Base-by-base conservation (phyloP, 1,284 basidiomycete species). In the Boletus sp. region DNA sequence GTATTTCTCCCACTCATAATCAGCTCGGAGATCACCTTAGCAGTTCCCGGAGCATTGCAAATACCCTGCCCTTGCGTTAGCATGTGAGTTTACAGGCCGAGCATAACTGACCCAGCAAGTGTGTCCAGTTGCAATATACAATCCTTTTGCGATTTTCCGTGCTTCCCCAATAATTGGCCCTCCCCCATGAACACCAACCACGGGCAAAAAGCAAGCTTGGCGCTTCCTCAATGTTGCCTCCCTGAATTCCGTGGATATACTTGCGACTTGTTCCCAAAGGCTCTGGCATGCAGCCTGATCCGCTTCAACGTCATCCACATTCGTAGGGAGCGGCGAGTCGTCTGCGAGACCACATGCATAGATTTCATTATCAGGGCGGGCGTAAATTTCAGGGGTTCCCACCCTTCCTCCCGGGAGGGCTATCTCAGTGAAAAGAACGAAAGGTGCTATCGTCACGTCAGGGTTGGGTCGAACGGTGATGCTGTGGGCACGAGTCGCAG, bases 331-430 rank as follows among this genome's bases (percentile, higher is more conserved):
- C 4, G 71, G 67, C 0, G 71, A 69, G 55, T 79, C 74, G 60
- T 88, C 84, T 7, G 81, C 81, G 1, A 81, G 76, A 1, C 82
- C 82, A 59, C 84, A 87, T 9, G 77, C 80, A 56, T 87, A 88
- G 10, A 86, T 76, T 60, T 84, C 81, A 57, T 78, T 75, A 42
- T 77, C 74, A 17, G 82, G 82, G 1, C 84, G 80, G 2, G 84
- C 77, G 58, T 88, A 87, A 33, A 87, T 82, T 60, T 87, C 84
- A 12, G 84, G 82, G 8, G 72, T 72, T 14, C 70, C 75, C 22
- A 41, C 49, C 16, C 12, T 38, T 13, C 54, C 54, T 14, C 50
- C 33, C 10, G 70, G 68, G 10, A 75, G 57, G 16, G 60, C 44
- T 46, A 85, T 82, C 57, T 81, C 78, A 23, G 82, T 81, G 67